These are phyloP conservation scores for Smallanthus sonchifolius DNA, from an alignment of 129 eudicot species.

Conservation along the genomic window DNA sequence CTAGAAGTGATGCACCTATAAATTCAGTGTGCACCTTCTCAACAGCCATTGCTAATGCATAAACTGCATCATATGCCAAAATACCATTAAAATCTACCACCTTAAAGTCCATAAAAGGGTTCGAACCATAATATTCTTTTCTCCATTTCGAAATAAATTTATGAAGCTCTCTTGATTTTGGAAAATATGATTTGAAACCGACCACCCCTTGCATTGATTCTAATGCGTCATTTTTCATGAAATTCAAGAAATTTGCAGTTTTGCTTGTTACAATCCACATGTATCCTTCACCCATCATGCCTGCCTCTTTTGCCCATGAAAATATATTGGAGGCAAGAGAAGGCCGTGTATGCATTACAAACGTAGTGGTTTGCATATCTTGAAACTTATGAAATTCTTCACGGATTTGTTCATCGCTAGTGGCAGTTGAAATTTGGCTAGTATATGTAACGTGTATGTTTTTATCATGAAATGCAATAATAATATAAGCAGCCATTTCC, in stretches of 20 bases:
- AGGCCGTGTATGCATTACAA: slow-evolving; percentile 37
- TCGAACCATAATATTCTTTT: neutral
- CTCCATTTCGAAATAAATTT: slow-evolving; percentile 31
- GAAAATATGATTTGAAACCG: slow-evolving; percentile 42
- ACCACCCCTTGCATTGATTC: slow-evolving; percentile 46
- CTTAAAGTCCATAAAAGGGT: slow-evolving; percentile 9
- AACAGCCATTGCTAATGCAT: slow-evolving; percentile 44
- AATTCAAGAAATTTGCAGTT: slow-evolving; percentile 15
- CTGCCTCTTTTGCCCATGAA: slow-evolving; percentile 19
- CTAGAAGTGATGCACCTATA: slow-evolving; percentile 18
- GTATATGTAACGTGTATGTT: slow-evolving; percentile 14
- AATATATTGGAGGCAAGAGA: slow-evolving; percentile 34
- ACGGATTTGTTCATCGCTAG: slow-evolving; percentile 20
- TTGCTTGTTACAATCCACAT: slow-evolving; percentile 49
- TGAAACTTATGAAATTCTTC: slow-evolving; percentile 32
- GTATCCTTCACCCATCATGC: slow-evolving; percentile 48
- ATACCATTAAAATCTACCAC: slow-evolving; percentile 28
- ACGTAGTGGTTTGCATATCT: slow-evolving; percentile 13
- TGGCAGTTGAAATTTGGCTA: slow-evolving; percentile 27
- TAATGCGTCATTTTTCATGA: slow-evolving; percentile 13
- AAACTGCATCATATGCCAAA: slow-evolving; percentile 54
- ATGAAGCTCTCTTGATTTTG: slow-evolving; percentile 25
- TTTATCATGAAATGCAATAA: slow-evolving; percentile 18
- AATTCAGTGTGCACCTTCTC: slow-evolving; percentile 7
- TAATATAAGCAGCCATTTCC: slow-evolving; percentile 19